A percentile compares a stretch with the other conserved stretches of the same genome.
Evolutionary conservation across 495 filamentous ascomycete genomes (phyloP).

Genomic region (Pseudomonodictys pantanalensis): DNA sequence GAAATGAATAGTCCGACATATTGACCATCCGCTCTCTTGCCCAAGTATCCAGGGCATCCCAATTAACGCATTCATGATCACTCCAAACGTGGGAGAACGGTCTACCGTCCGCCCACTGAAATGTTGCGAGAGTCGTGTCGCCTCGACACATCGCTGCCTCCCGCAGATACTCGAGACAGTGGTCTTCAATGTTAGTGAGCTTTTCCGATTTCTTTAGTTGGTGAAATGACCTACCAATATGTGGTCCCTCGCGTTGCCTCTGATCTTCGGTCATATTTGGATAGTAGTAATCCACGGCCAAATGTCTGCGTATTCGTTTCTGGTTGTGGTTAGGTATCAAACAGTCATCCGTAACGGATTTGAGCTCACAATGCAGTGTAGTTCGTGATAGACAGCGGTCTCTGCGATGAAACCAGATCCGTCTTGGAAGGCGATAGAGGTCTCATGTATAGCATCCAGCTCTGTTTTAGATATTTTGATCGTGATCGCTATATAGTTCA

Average conservation of each 20-base stretch:
- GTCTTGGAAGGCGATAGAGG: conserved; percentile 16
- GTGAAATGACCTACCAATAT: background rate
- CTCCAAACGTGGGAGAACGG: conserved; percentile 1
- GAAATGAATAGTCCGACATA: background rate
- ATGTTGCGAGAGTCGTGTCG: conserved; percentile 14
- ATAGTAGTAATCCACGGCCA: background rate
- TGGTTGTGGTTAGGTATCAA: background rate
- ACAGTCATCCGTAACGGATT: background rate
- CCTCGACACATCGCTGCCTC: conserved; percentile 22
- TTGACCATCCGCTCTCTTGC: conserved; percentile 8
- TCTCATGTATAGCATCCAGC: background rate
- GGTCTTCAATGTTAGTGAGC: background rate
- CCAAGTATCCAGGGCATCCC: background rate
- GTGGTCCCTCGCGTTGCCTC: background rate
- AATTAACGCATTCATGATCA: conserved; percentile 17
- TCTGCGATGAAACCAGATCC: conserved; percentile 23
- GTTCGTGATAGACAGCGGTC: conserved; percentile 19
- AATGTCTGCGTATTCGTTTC: conserved; percentile 7
- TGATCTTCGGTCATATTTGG: conserved; percentile 6
- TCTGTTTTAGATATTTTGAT: conserved; percentile 7
- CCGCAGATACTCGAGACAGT: conserved; percentile 20
- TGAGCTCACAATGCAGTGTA: conserved; percentile 23
- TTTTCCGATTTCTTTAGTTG: background rate
- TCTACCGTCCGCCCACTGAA: background rate
- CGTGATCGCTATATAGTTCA: conserved; percentile 19